Evolutionary conservation across 208 protist genomes (phyloP).

Genomic region (Willaertia magna): DNA sequence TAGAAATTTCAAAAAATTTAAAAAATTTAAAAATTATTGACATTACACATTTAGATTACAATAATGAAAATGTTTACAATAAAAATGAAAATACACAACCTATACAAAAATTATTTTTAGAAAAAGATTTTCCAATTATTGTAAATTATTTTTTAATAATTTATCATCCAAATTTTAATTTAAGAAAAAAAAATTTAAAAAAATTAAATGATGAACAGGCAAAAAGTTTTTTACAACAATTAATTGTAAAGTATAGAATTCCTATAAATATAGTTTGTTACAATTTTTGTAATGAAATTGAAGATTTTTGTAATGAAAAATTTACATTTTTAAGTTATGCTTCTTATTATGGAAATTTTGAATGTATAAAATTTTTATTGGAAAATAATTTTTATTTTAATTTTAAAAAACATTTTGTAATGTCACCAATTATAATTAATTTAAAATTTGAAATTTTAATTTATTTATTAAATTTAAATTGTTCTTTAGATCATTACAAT

Average conservation of each 20-base stretch:
- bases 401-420: neutral
- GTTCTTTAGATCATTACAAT: no score
- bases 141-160: neutral
- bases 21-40: no score
- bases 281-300: no score
- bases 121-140: neutral
- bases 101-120: neutral
- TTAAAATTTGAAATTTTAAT: neutral
- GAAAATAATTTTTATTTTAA: neutral
- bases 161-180: no score
- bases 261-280: neutral
- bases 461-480: no score
- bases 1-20: no score
- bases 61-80: no score
- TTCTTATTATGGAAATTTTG: neutral
- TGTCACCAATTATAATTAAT: neutral
- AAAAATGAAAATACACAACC: no score
- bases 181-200: no score
- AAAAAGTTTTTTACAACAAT: neutral
- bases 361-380: neutral
- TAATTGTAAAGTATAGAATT: neutral
- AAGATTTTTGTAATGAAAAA: no score
- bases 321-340: neutral
- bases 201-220: neutral
- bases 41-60: no score